Conservation (phyloP, 2,329 filamentous ascomycete genomes). For the Aurifilum marmelostoma region DNA sequence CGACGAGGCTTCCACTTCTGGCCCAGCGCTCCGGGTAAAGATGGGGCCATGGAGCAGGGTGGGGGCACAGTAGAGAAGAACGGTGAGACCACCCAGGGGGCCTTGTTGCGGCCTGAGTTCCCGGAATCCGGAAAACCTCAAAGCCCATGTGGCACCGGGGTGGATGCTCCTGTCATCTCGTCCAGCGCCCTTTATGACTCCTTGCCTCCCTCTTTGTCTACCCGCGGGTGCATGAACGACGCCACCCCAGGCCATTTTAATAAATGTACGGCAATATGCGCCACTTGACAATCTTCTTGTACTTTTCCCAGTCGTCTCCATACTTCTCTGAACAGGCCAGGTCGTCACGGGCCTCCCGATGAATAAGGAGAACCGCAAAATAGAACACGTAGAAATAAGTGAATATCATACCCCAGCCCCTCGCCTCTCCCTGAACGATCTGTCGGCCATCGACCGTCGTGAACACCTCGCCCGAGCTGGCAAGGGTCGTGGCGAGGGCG, state of each 20-base stretch:
- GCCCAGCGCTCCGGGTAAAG: constrained; percentile 26
- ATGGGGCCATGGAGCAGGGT: constrained; percentile 20
- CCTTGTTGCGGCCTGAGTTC: constrained; percentile 23
- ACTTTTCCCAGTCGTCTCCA: constrained; percentile 82
- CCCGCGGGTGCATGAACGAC: constrained; percentile 20
- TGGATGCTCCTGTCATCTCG: constrained; percentile 20
- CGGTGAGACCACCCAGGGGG: constrained; percentile 27
- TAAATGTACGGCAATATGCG: constrained; percentile 82
- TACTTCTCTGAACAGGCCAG: constrained; percentile 86
- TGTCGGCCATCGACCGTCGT: constrained; percentile 60
- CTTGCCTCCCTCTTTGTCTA: not conserved
- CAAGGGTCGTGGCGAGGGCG: constrained; percentile 53
- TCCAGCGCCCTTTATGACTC: constrained; percentile 1
- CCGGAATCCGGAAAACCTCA: constrained; percentile 14
- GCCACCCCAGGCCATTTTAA: constrained; percentile 42
- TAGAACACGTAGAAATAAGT: constrained; percentile 92
- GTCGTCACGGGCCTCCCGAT: constrained; percentile 81
- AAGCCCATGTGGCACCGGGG: constrained; percentile 24
- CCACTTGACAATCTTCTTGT: constrained; percentile 75
- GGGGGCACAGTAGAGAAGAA: constrained; percentile 26
- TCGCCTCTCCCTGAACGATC: constrained; percentile 68
- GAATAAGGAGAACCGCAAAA: constrained; percentile 79
- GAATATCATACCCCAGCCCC: constrained; percentile 78
- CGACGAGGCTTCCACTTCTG: constrained; percentile 21
- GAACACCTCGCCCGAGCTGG: constrained; percentile 33